Percentiles rank a stretch among this genome's conserved stretches.
phyloP scores from a whole-genome alignment of 1,284 basidiomycete species.

The Puccinia brachypodii region DNA sequence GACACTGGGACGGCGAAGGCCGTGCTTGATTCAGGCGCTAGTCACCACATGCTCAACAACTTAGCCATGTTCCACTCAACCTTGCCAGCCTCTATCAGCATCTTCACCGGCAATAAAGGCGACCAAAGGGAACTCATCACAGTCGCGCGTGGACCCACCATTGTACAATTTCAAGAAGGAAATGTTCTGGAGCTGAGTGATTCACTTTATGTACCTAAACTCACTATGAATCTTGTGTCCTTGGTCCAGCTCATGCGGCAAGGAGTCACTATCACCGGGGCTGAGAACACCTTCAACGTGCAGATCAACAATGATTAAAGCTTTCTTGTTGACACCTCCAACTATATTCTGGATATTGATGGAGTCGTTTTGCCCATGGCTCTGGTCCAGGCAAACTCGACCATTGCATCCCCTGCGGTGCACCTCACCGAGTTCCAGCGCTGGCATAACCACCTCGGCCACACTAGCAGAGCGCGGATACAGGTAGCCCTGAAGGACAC shows the following conservation, averaged over 20 bases:
- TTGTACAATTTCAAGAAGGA: neutral
- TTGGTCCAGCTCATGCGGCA: neutral
- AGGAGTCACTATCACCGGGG: no score
- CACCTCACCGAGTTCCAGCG: neutral
- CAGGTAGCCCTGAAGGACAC: neutral
- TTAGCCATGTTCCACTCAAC: neutral
- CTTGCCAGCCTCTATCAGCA: neutral
- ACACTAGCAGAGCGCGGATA: neutral
- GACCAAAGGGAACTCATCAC: neutral
- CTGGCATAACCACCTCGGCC: neutral
- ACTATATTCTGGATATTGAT: neutral
- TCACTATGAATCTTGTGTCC: neutral
- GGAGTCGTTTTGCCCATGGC: no score
- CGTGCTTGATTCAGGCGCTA: neutral
- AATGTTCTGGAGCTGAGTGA: neutral
- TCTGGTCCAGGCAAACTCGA: neutral
- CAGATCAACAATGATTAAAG: neutral
- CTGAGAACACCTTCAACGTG: neutral
- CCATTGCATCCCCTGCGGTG: neutral
- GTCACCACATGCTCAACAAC: conserved; percentile 2
- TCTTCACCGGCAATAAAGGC: neutral
- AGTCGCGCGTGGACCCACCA: neutral
- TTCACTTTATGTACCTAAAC: neutral
- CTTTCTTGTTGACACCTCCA: neutral
- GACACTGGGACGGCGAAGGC: no score